Base-by-base conservation (phyloP, 108 stramenopile species). In the Aurantiochytrium sp. region DNA sequence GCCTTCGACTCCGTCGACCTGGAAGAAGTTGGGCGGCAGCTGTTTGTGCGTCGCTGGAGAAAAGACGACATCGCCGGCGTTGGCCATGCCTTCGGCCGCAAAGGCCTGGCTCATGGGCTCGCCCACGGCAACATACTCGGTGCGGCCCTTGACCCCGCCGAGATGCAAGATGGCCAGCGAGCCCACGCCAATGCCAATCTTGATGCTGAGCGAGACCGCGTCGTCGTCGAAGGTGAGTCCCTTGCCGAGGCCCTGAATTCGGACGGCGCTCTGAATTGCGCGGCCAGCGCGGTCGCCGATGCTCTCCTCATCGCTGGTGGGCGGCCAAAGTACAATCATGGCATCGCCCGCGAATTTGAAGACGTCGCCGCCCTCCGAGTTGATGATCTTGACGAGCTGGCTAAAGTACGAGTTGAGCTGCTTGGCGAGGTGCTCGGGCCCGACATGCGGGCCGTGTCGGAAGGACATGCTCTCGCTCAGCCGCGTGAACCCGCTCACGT, bases 331-430 rank as follows among this genome's bases (percentile, higher is more conserved):
- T 1, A 93, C 92, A 41, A 93, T 93, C 90, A 92, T 59, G 4
- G 93, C 93, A 37, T 93, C 93, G 6, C 93, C 93, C 15, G 92
- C 93, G 59, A 93, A 92, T 89, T 93, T 93, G 89, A 93, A 93
- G 5, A 93, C 90, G 52, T 93, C 93, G 15, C 93, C 93, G 17
- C 93, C 93, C 24, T 92, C 91, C 24, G 68, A 55, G 37, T 90
- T 89, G 68, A 93, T 93, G 85, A 91, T 69, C 4, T 90, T 86
- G 37, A 92, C 91, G 91, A 93, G 91, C 55, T 92, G 90, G 21
- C 52, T 55, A 54, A 93, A 92, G 91, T 93, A 93, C 41, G 91
- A 91, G 89, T 93, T 93, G 45, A 93, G 69, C 54, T 91, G 90
- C 54, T 85, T 89, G 8, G 92, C 91, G 50, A 93, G 68, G 37